Percentiles rank a stretch among this genome's conserved stretches.
Conservation (phyloP, 2,329 filamentous ascomycete species). For the Lizonia empirigonia region DNA sequence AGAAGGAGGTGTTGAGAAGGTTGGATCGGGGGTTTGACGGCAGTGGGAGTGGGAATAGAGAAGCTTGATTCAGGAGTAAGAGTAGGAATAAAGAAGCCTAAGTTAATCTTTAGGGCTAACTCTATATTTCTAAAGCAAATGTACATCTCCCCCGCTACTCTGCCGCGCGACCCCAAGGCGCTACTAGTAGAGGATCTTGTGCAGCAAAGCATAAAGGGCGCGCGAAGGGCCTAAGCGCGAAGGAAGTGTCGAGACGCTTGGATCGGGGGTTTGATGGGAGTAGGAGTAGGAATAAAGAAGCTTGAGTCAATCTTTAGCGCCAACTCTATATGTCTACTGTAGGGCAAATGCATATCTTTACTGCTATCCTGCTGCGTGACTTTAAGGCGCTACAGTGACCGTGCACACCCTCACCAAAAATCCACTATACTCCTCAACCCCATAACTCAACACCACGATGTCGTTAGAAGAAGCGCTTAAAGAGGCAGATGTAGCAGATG, state of each 20-base stretch:
- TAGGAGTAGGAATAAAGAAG: not conserved
- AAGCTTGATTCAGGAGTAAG: constrained; percentile 6
- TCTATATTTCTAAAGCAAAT: no score
- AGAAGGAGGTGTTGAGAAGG: constrained; percentile 52
- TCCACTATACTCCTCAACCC: no score
- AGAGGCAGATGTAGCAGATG: no score
- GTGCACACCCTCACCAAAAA: no score
- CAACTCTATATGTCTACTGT: no score
- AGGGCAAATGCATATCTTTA: not conserved
- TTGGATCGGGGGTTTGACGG: constrained; percentile 50
- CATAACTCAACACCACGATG: no score
- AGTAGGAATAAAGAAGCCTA: not conserved
- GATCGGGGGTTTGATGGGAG: constrained; percentile 48
- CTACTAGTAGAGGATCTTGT: constrained; percentile 51
- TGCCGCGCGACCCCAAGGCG: constrained; percentile 50
- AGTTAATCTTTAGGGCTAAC: no score
- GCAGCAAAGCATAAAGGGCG: constrained; percentile 55
- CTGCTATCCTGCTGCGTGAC: constrained; percentile 25
- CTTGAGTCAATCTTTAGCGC: no score
- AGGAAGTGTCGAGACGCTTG: constrained; percentile 54
- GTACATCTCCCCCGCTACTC: not conserved
- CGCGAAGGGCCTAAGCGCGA: no score
- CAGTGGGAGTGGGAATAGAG: not conserved
- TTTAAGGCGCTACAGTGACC: constrained; percentile 54
- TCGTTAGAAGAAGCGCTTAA: no score